These are phyloP conservation scores for Abelmoschus esculentus DNA, from an alignment of 345 rosid genomes.

Conservation along the genomic window DNA sequence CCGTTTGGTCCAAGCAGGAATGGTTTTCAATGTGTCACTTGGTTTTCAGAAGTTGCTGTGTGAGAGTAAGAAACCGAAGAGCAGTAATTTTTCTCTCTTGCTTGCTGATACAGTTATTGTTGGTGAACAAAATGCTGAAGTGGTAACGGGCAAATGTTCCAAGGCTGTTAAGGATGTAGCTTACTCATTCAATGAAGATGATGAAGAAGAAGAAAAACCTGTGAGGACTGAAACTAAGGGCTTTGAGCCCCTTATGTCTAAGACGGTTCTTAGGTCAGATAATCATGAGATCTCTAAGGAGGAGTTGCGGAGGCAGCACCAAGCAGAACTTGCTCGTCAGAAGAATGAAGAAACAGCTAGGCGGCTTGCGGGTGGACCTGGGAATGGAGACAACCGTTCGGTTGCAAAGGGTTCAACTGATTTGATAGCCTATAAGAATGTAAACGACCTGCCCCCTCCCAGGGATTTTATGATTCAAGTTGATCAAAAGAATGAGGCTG, in stretches of 20 bases:
- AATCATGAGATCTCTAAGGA: constrained; percentile 82
- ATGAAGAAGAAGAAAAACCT: constrained; percentile 56
- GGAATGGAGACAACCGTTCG: constrained; percentile 50
- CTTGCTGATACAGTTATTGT: constrained; percentile 88
- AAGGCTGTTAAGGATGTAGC: constrained; percentile 81
- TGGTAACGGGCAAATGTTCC: constrained; percentile 57
- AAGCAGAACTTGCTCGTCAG: constrained; percentile 94
- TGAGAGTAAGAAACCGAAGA: constrained; percentile 53
- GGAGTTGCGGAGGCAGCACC: constrained; percentile 92
- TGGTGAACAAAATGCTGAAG: constrained; percentile 48
- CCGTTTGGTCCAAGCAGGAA: constrained; percentile 44
- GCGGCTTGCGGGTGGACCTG: constrained; percentile 73
- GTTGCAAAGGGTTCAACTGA: constrained; percentile 52
- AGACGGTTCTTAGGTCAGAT: constrained; percentile 84
- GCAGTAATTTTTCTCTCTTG: constrained; percentile 53
- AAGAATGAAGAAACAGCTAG: constrained; percentile 96
- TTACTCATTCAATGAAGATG: constrained; percentile 82
- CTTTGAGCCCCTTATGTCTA: constrained; percentile 35
- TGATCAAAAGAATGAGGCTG: constrained; percentile 86
- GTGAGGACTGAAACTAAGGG: constrained; percentile 34
- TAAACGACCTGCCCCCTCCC: constrained; percentile 75
- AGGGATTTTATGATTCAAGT: constrained; percentile 65
- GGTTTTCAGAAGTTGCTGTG: constrained; percentile 84
- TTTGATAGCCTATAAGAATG: constrained; percentile 72
- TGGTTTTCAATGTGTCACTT: constrained; percentile 81